phyloP scores from a whole-genome alignment of 1,284 basidiomycete species.

The Anthracocystis panici-leucophaei region DNA sequence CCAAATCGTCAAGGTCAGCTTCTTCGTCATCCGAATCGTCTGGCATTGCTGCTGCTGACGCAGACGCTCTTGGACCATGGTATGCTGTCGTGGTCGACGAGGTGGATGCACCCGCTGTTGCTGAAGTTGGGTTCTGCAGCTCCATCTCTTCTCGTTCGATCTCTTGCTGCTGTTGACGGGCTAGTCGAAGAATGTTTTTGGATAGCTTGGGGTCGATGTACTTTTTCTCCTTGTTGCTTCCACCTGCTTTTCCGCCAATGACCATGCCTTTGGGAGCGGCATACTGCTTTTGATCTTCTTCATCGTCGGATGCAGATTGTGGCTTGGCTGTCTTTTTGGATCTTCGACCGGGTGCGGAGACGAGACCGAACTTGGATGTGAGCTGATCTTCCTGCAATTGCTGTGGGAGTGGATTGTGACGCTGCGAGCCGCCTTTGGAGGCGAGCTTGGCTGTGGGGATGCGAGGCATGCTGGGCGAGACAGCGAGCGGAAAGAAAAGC shows the following conservation, averaged over 20 bases:
- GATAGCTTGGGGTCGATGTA: constrained; percentile 77
- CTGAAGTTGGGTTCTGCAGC: constrained; percentile 34
- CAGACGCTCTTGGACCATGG: constrained; percentile 61
- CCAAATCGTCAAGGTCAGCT: constrained; percentile 60
- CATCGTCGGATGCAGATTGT: constrained; percentile 32
- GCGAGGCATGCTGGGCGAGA: constrained; percentile 49
- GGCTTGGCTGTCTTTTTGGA: constrained; percentile 35
- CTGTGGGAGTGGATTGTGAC: constrained; percentile 57
- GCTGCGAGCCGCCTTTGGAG: constrained; percentile 29
- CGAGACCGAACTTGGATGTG: constrained; percentile 52
- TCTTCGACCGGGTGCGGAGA: constrained; percentile 51
- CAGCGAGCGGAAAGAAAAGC: too few relatives aligned
- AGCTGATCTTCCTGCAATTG: constrained; percentile 56
- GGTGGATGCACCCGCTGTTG: constrained; percentile 23
- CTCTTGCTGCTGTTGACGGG: constrained; percentile 93
- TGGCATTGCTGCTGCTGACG: constrained; percentile 71
- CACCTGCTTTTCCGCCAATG: constrained; percentile 54
- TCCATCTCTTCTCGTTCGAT: constrained; percentile 68
- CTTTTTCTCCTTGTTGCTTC: constrained; percentile 45
- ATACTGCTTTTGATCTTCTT: constrained; percentile 34
- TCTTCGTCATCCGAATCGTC: constrained; percentile 65
- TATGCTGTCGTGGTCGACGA: constrained; percentile 60
- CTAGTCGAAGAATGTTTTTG: constrained; percentile 89
- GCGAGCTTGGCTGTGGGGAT: constrained; percentile 47
- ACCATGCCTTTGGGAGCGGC: constrained; percentile 52